Conservation (phyloP, 169 alveolate species). For the Gregarina niphandrodes region DNA sequence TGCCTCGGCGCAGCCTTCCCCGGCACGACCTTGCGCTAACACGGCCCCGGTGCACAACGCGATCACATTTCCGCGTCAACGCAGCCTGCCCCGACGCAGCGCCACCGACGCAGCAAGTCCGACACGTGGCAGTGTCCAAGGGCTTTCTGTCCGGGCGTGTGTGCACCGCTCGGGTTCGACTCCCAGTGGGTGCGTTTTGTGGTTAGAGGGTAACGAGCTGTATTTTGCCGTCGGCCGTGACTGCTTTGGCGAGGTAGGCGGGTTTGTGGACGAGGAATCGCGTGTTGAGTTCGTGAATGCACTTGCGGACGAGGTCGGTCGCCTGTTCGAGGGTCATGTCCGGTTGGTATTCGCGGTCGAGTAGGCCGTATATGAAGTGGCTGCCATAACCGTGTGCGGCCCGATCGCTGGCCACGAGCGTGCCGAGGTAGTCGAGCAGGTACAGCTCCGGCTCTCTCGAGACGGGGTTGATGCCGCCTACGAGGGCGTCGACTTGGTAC, state of each 20-base stretch:
- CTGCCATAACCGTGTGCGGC: constrained; percentile 78
- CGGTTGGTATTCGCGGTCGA: constrained; percentile 53
- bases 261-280: constrained; percentile 55
- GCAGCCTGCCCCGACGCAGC: no score
- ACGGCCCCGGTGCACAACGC: no score
- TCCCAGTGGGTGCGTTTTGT: no score
- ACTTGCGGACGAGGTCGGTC: constrained; percentile 35
- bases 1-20: no score
- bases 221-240: constrained; percentile 27
- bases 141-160: no score
- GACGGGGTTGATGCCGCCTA: constrained; percentile 59
- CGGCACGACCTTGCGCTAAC: no score
- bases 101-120: no score
- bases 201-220: no score
- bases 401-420: constrained; percentile 39
- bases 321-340: constrained; percentile 55
- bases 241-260: constrained; percentile 29
- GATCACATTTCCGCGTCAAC: no score
- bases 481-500: constrained; percentile 43
- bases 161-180: no score
- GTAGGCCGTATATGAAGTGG: constrained; percentile 47
- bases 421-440: constrained; percentile 67
- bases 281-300: constrained; percentile 52
- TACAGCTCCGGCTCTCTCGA: constrained; percentile 57
- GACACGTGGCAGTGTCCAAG: no score